Conservation (phyloP, 73 alveolate genomes). For the Tetrahymena thermophila region DNA sequence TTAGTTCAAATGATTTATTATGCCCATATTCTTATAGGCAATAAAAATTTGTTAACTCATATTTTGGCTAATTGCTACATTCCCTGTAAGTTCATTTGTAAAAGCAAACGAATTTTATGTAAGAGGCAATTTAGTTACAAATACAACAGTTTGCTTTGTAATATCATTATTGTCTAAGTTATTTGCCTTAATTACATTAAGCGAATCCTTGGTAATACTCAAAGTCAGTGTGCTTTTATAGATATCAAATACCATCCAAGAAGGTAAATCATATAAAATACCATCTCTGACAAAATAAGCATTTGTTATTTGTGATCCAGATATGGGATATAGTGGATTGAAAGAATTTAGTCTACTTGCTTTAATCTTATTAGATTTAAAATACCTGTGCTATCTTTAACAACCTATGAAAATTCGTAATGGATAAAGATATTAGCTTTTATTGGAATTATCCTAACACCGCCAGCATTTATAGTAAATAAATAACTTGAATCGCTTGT, state of each 20-base stretch:
- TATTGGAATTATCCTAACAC: neutral
- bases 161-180: neutral
- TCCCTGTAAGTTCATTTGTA: neutral
- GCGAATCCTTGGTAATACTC: neutral
- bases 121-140: neutral
- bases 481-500: neutral
- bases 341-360: neutral
- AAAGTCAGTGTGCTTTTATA: neutral
- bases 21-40: neutral
- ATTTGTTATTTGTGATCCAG: neutral
- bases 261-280: neutral
- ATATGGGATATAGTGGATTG: neutral
- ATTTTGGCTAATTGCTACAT: neutral
- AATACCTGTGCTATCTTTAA: neutral
- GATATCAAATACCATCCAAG: neutral
- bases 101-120: neutral
- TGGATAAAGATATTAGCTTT: neutral
- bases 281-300: neutral
- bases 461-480: neutral
- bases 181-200: neutral
- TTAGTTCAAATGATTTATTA: neutral
- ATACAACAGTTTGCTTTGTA: neutral
- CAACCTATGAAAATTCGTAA: neutral
- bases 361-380: neutral
- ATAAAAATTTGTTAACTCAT: neutral